phyloP scores from a whole-genome alignment of 2,329 filamentous ascomycete species.

The Pseudocercospora crystallina region DNA sequence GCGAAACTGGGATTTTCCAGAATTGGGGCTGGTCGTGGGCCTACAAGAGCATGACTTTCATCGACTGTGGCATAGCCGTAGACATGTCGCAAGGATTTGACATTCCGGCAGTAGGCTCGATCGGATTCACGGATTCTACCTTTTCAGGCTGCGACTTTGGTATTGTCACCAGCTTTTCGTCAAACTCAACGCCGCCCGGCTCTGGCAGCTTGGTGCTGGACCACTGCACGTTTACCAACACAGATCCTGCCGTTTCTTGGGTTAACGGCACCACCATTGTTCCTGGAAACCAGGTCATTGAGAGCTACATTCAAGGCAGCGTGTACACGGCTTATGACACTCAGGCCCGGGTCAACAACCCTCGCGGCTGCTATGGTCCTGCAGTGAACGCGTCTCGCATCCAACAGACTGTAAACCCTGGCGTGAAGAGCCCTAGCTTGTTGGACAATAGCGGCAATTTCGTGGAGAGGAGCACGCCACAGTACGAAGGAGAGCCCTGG shows the following conservation, averaged over 20 bases:
- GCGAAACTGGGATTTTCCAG: slow-evolving; percentile 80
- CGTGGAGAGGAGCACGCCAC: slow-evolving; percentile 81
- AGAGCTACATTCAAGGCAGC: slow-evolving; percentile 71
- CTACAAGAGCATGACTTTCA: slow-evolving; percentile 70
- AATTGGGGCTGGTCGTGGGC: slow-evolving; percentile 92
- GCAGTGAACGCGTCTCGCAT: slow-evolving; percentile 26
- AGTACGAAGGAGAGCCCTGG: slow-evolving; percentile 69
- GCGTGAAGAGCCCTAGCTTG: slow-evolving; percentile 66
- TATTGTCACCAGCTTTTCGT: slow-evolving; percentile 70
- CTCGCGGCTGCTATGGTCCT: slow-evolving; percentile 28
- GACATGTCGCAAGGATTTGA: slow-evolving; percentile 63
- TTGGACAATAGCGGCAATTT: slow-evolving; percentile 65
- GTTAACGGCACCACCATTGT: slow-evolving; percentile 63
- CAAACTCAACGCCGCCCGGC: slow-evolving; percentile 60
- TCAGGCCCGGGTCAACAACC: neutral
- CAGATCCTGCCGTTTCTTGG: slow-evolving; percentile 61
- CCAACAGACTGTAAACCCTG: slow-evolving; percentile 40
- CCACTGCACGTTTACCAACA: slow-evolving; percentile 76
- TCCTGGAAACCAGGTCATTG: slow-evolving; percentile 63
- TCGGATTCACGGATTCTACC: slow-evolving; percentile 75
- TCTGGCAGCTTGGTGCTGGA: slow-evolving; percentile 82
- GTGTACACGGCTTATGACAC: slow-evolving; percentile 53
- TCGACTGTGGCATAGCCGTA: slow-evolving; percentile 60
- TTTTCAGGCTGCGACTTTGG: slow-evolving; percentile 74
- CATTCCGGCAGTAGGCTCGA: slow-evolving; percentile 69